Evolutionary conservation across 1,284 basidiomycete species (phyloP).

Genomic region (Cryptococcus amylolentus): DNA sequence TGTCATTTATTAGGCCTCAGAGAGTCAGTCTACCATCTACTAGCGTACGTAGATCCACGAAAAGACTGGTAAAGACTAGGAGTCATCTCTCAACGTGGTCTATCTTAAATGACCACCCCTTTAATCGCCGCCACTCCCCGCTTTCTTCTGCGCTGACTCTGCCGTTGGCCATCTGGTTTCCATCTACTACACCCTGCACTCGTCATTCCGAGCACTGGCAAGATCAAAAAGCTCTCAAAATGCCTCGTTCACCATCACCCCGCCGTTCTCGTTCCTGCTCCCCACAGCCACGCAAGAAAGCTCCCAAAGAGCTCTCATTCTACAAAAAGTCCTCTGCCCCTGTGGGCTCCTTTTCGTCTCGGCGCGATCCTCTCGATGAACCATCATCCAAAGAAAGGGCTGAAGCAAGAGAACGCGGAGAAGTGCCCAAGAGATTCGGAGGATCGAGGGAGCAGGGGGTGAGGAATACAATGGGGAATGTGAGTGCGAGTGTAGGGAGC

Average conservation of each 20-base stretch:
- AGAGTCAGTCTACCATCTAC: too few relatives aligned
- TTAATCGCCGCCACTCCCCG: too few relatives aligned
- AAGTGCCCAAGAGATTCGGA: slow-evolving; percentile 43
- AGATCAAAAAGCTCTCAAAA: neutral
- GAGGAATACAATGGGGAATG: slow-evolving; percentile 43
- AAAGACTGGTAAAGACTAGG: too few relatives aligned
- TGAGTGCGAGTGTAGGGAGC: slow-evolving; percentile 27
- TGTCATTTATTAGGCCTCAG: too few relatives aligned
- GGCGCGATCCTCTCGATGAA: slow-evolving; percentile 39
- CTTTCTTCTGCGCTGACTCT: too few relatives aligned
- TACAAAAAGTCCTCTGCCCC: slow-evolving; percentile 45
- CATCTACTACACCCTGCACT: too few relatives aligned
- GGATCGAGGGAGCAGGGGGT: slow-evolving; percentile 45
- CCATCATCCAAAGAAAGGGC: slow-evolving; percentile 35
- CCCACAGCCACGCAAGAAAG: slow-evolving; percentile 16
- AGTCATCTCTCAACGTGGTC: too few relatives aligned
- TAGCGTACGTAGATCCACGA: too few relatives aligned
- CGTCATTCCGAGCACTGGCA: too few relatives aligned
- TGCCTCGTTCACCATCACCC: slow-evolving; percentile 35
- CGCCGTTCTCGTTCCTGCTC: slow-evolving; percentile 23
- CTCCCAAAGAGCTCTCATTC: slow-evolving; percentile 48
- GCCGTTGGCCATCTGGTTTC: too few relatives aligned
- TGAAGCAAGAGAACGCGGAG: slow-evolving; percentile 36
- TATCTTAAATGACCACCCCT: too few relatives aligned
- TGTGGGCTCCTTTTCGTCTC: slow-evolving; percentile 28